Conservation (phyloP, 805 yeast genomes). For the Lipomyces kockii region DNA sequence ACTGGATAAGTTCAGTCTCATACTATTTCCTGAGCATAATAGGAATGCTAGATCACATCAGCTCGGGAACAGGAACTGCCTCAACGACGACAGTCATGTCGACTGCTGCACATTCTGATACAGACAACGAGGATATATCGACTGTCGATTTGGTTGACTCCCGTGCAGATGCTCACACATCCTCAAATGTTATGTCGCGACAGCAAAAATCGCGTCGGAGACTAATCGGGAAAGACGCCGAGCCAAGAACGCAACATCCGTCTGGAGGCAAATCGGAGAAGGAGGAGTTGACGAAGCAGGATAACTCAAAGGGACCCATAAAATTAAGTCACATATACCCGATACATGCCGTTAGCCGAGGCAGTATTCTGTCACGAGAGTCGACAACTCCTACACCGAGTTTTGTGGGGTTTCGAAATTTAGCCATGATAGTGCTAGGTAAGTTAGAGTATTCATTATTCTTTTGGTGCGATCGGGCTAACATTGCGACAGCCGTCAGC, state of each 20-base stretch:
- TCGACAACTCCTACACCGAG: conserved; percentile 38
- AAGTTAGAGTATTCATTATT: not conserved
- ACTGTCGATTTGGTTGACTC: not conserved
- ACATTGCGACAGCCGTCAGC: conserved; percentile 41
- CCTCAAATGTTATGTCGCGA: not conserved
- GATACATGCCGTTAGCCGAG: conserved; percentile 25
- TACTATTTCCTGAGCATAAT: not conserved
- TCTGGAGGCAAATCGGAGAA: not conserved
- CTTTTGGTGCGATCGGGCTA: not conserved
- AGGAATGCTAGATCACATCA: not conserved
- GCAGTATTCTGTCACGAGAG: conserved; percentile 33
- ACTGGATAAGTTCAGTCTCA: not conserved
- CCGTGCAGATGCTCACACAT: not conserved
- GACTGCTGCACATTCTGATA: not conserved
- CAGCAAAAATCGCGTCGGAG: not conserved
- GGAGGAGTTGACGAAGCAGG: not conserved
- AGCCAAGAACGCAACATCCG: not conserved
- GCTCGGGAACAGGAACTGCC: conserved; percentile 3
- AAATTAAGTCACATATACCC: conserved; percentile 32
- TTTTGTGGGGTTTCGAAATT: conserved; percentile 49
- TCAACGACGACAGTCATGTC: conserved; percentile 2
- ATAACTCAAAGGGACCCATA: not conserved
- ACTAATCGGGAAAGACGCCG: not conserved
- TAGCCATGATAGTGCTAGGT: conserved; percentile 48
- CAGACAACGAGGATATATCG: not conserved